Base-by-base conservation (phyloP, 1,139 yeast species). In the Zygosaccharomyces sapae region DNA sequence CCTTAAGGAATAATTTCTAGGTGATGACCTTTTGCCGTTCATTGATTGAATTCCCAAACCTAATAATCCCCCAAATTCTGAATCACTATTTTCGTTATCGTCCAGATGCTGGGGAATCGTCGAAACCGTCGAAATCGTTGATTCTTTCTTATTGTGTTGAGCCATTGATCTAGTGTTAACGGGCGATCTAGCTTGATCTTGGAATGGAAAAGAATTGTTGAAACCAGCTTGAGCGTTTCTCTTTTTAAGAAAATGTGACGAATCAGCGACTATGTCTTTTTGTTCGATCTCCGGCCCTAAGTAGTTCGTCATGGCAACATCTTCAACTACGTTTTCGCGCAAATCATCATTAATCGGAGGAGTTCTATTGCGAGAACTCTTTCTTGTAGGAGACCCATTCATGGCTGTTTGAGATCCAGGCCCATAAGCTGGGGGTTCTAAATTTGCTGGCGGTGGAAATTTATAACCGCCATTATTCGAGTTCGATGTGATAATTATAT, bases 361-460 rank as follows among this genome's bases (percentile, higher is more conserved):
- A 19, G 47, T 22, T 30, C 44, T 43, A 7, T 19, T 24, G 24
- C 37, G 44, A 7, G 38, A 41, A n/a, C 45, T 33, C 35, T 53
- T 53, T 36, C 56, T 54, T 3, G 55, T 43, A 10, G 63, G 62
- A 5, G 63, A 59, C 5, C 61, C 62, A 40, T 55, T 57, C 30
- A 57, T 47, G 9, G 61, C 53, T 1, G 56, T 52, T 33, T 51
- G 54, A 18, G 54, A 38, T 16, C 41, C 43, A 7, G 59, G 49
- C 1, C 59, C 56, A 5, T 57, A 53, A 12, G 40, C 7, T 5
- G 40, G 29, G 13, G 31, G 20, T 12, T 13, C 31, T 22, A 51
- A 38, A 51, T 16, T 16, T 16, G 53, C 41, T 27, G 61, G 65
- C 2, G 67, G 64, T 10, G 68, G 68, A 39, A 64, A 64, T 41